Evolutionary conservation across 768 basidiomycete genomes (phyloP), one percentile per base, ranked within the genome.

Genomic region (Ephemerocybe angulata): DNA sequence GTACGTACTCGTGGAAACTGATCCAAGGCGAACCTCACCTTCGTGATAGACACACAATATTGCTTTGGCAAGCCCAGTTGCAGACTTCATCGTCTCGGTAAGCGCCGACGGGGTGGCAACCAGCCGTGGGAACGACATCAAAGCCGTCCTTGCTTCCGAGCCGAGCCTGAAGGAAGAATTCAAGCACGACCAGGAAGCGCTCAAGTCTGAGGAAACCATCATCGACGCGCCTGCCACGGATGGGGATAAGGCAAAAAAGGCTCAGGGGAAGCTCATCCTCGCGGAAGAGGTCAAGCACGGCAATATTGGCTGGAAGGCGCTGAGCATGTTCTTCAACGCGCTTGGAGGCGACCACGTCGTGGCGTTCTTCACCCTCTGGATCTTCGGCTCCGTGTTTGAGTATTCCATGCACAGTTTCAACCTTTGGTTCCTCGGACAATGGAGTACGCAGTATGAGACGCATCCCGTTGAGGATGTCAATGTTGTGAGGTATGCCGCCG

Each of bases 241-340:
- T 37, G 4, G 15, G 52, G 30, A 60, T 55, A 27, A 66, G 63
- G 33, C 40, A 31, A 50, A 22, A 17, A 3, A 22, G 3, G 13
- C 56, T 57, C 70, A 73, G 33, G 83, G 84, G 2, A 84, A 85
- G 62, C 70, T 86, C 19, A 76, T 85, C 46, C 67, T 82, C 3
- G 77, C 75, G 0, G 85, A 87, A 61, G 85, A 87, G 61, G 71
- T 85, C 35, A 76, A 72, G 10, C 72, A 76, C 49, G 85, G 85
- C 0, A 79, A 79, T 56, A 76, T 86, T 29, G 76, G 78, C 37
- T 81, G 79, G 75, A 54, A 66, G 29, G 71, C 79, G 21, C 60
- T 76, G 68, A 69, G 64, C 37, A 59, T 76, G 4, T 75, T 71
- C 55, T 62, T 76, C 43, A 37, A 33, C 11, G 66, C 66, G 11